These are phyloP conservation scores for Solanum pimpinellifolium DNA, from an alignment of 257 asterid species.

Conservation along the genomic window DNA sequence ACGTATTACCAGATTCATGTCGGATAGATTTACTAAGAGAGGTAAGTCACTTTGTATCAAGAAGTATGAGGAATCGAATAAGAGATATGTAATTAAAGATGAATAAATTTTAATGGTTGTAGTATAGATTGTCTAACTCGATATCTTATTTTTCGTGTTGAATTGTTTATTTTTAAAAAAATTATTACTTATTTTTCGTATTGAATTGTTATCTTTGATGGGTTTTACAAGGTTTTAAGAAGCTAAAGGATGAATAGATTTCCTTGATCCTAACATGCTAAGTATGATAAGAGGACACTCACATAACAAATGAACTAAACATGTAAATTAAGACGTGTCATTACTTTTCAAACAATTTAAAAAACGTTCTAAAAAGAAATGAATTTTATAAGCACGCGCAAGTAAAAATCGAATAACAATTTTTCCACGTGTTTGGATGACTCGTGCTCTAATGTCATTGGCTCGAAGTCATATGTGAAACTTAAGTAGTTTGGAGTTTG, in stretches of 20 bases:
- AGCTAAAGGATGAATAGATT: neutral
- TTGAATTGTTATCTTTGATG: neutral
- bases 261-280: neutral
- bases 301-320: neutral
- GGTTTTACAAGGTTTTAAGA: neutral
- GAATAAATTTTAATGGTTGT: neutral
- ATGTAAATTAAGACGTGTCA: neutral
- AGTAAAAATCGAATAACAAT: neutral
- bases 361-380: neutral
- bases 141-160: neutral
- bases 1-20: neutral
- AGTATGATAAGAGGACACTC: neutral
- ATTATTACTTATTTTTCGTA: neutral
- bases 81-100: neutral
- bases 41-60: rapidly evolving
- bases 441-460: neutral
- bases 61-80: neutral
- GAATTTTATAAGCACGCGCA: neutral
- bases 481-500: neutral
- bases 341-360: neutral
- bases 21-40: neutral
- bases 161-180: neutral
- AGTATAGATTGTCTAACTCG: neutral
- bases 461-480: rapidly evolving
- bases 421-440: neutral